These are phyloP conservation scores for Colletotrichum cordylinicola DNA, from an alignment of 2,329 filamentous ascomycete species.

Conservation along the genomic window DNA sequence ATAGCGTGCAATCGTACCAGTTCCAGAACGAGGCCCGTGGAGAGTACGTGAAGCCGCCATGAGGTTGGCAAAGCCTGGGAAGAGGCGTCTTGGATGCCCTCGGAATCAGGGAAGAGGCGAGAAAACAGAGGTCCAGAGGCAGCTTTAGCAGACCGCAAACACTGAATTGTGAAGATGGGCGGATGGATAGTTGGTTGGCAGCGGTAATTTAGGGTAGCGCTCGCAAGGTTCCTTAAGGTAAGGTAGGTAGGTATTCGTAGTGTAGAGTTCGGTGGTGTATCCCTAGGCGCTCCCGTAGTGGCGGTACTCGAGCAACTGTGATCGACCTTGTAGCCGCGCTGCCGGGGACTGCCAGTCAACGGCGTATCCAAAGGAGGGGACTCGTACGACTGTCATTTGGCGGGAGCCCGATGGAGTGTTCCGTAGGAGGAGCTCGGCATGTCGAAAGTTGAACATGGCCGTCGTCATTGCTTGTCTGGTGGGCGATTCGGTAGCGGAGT, in stretches of 20 bases:
- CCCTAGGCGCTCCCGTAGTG: constrained; percentile 12
- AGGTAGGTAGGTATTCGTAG: not conserved
- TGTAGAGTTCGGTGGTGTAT: constrained; percentile 1
- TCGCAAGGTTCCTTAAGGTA: not conserved
- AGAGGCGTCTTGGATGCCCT: not conserved
- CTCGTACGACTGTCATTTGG: constrained; percentile 21
- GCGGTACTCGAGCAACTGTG: constrained; percentile 9
- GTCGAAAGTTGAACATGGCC: not conserved
- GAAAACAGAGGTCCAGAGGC: not conserved
- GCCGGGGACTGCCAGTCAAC: constrained; percentile 17
- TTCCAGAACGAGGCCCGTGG: not conserved
- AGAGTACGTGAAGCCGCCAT: not conserved
- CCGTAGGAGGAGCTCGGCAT: not conserved
- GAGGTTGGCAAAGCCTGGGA: not conserved
- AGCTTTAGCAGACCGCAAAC: not conserved
- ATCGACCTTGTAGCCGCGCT: constrained; percentile 19
- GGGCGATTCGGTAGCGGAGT: not conserved
- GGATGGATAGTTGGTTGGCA: constrained; percentile 4
- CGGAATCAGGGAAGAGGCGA: not conserved
- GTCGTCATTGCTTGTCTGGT: not conserved
- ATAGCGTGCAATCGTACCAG: constrained; percentile 7
- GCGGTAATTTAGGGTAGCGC: constrained; percentile 8
- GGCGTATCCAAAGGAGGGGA: constrained; percentile 5
- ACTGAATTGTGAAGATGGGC: not conserved
- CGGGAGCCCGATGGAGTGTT: not conserved